Evolutionary conservation across 345 rosid species (phyloP).

Genomic region (Clausena lansium): DNA sequence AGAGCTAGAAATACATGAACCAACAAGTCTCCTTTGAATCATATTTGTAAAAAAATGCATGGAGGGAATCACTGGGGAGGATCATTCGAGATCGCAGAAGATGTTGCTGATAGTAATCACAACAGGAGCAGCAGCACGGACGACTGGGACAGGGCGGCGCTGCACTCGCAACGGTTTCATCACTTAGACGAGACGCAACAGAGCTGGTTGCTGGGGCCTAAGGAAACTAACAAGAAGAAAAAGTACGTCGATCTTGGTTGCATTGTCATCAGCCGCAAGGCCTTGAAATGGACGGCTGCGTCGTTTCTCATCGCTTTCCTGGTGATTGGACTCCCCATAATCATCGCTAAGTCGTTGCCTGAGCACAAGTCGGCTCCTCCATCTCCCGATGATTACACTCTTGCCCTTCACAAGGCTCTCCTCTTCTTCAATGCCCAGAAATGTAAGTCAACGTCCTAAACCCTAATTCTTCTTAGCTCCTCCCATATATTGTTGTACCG

Average conservation of each 20-base stretch:
- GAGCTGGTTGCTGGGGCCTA: slow-evolving; percentile 71
- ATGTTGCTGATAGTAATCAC: too few species aligned
- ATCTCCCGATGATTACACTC: slow-evolving; percentile 67
- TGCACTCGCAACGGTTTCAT: slow-evolving; percentile 29
- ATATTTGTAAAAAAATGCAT: slow-evolving; percentile 40
- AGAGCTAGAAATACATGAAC: neutral
- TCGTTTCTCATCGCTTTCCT: slow-evolving; percentile 43
- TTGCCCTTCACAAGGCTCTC: slow-evolving; percentile 75
- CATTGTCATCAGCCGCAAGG: slow-evolving; percentile 54
- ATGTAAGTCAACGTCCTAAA: slow-evolving; percentile 48
- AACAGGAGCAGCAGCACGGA: too few species aligned
- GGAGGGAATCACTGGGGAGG: slow-evolving; percentile 83
- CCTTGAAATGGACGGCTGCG: slow-evolving; percentile 46
- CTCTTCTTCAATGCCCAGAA: slow-evolving; percentile 90
- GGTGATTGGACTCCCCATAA: slow-evolving; percentile 60
- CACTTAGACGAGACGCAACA: slow-evolving; percentile 78
- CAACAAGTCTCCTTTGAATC: neutral
- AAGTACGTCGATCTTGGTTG: slow-evolving; percentile 80
- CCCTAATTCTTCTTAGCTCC: too few species aligned
- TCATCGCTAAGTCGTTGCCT: slow-evolving; percentile 67
- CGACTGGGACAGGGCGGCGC: too few species aligned
- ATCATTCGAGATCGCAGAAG: slow-evolving; percentile 41
- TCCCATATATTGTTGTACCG: too few species aligned
- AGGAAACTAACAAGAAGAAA: slow-evolving; percentile 42
- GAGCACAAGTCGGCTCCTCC: slow-evolving; percentile 46